Evolutionary conservation across 2,329 filamentous ascomycete genomes (phyloP), one percentile per base, ranked within the genome.

Genomic region (Hymenoscyphus occultus): DNA sequence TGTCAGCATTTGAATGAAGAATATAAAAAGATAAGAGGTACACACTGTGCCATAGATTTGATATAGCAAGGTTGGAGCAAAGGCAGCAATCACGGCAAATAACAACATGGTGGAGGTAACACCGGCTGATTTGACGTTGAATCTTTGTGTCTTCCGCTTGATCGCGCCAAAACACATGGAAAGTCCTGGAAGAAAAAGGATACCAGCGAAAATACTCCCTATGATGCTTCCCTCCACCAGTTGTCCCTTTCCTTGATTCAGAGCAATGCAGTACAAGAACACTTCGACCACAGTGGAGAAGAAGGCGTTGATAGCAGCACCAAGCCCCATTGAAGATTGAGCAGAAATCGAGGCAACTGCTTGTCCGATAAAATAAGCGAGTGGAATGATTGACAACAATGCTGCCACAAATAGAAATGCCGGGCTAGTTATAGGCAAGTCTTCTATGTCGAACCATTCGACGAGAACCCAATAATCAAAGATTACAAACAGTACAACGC

Each of bases 121-220:
- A 75, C 95, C 93, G 39, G 95, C 95, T 40, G 94, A 98, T 74
- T 90, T 92, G 68, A 95, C 93, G 75, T 99, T 99, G 84, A 99
- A 99, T 54, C 95, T 89, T 76, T 99, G 95, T 0, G 95, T 99
- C 80, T 99, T 99, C 72, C 96, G 89, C 80, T 97, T 97, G 75
- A 99, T 89, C 19, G 96, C 96, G 56, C 95, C 95, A 74, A 97
- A 99, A 78, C 95, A 99, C 95, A 99, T 99, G 65, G 94, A 98
- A 40, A 99, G 77, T 1, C 95, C 95, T 0, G 95, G 95, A 57
- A 99, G 83, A 76, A 99, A 96, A 14, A 99, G 83, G 56, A 99
- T 91, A 80, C 95, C 95, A 3, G 94, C 94, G 76, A 99, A 97
- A 67, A 99, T 97, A 77, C 95, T 99, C 67, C 95, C 95, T 67